Conservation (phyloP, 2,329 filamentous ascomycete genomes). For the Anthostomella pinea region DNA sequence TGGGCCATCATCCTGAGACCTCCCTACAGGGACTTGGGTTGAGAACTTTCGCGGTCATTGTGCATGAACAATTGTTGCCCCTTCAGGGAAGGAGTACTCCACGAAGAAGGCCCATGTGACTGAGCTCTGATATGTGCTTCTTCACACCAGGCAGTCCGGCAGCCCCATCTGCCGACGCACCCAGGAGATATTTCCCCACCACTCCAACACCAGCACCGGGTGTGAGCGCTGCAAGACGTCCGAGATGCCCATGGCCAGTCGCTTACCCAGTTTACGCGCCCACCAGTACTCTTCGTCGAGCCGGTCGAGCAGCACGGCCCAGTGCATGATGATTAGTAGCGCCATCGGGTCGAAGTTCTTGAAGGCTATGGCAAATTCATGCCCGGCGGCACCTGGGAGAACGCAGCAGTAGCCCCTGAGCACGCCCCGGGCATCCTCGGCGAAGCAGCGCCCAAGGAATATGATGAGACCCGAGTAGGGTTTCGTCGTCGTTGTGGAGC, state of each 20-base stretch:
- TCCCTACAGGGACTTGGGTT: too few relatives aligned
- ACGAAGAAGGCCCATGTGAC: too few relatives aligned
- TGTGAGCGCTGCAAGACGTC: constrained; percentile 20
- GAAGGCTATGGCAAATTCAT: constrained; percentile 30
- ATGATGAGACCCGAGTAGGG: constrained; percentile 21
- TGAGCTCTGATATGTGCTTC: too few relatives aligned
- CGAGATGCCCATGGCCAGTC: constrained; percentile 26
- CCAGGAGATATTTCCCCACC: constrained; percentile 1
- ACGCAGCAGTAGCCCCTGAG: constrained; percentile 31
- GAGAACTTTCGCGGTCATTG: too few relatives aligned
- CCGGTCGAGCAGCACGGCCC: constrained; percentile 33
- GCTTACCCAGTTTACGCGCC: constrained; percentile 16
- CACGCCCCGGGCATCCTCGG: constrained; percentile 32
- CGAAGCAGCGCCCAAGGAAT: constrained; percentile 32
- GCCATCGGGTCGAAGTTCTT: constrained; percentile 33
- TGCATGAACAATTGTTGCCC: too few relatives aligned
- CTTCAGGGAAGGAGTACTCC: too few relatives aligned
- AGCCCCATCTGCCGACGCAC: neutral
- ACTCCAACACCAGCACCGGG: neutral
- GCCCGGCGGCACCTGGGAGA: constrained; percentile 31
- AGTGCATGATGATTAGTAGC: constrained; percentile 37
- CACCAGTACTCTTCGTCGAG: constrained; percentile 26
- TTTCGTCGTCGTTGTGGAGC: too few relatives aligned
- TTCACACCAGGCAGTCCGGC: neutral
- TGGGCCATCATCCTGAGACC: too few relatives aligned